These are phyloP conservation scores for Balakata baccata DNA, from an alignment of 345 rosid genomes.

Conservation along the genomic window DNA sequence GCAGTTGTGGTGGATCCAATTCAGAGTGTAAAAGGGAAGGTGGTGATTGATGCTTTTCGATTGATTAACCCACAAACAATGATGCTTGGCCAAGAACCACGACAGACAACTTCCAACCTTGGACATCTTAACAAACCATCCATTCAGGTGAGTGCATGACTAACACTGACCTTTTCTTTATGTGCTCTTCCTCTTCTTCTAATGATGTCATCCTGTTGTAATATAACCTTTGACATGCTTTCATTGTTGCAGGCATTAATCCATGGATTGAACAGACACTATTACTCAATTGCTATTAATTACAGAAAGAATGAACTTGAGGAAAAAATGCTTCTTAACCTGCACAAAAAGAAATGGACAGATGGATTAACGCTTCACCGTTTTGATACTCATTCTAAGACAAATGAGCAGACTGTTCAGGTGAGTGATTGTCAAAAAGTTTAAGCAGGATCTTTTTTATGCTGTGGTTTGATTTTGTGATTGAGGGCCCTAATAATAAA, in stretches of 20 bases:
- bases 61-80: constrained; percentile 95
- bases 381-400: constrained; percentile 88
- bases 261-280: constrained; percentile 96
- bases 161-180: neutral
- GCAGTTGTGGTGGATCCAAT: constrained; percentile 99
- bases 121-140: constrained; percentile 99
- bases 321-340: constrained; percentile 95
- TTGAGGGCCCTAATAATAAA: neutral
- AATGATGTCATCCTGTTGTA: neutral
- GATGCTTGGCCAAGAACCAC: constrained; percentile 99
- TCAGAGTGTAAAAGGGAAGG: constrained; percentile 97
- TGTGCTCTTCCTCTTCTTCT: neutral
- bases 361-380: constrained; percentile 87
- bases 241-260: constrained; percentile 73
- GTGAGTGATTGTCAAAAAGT: constrained; percentile 27
- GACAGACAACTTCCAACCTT: constrained; percentile 96
- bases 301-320: constrained; percentile 96
- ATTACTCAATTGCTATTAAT: constrained; percentile 96
- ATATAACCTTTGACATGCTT: constrained; percentile 19
- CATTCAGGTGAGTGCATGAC: constrained; percentile 61
- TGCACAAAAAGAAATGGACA: constrained; percentile 99
- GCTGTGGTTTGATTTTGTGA: neutral
- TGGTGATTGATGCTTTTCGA: constrained; percentile 98
- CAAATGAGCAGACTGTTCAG: constrained; percentile 52
- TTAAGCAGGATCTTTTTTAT: neutral